Percentiles rank a stretch among this genome's conserved stretches.
Evolutionary conservation across 129 eudicot species (phyloP).

Genomic region (Chrysanthemum seticuspe): DNA sequence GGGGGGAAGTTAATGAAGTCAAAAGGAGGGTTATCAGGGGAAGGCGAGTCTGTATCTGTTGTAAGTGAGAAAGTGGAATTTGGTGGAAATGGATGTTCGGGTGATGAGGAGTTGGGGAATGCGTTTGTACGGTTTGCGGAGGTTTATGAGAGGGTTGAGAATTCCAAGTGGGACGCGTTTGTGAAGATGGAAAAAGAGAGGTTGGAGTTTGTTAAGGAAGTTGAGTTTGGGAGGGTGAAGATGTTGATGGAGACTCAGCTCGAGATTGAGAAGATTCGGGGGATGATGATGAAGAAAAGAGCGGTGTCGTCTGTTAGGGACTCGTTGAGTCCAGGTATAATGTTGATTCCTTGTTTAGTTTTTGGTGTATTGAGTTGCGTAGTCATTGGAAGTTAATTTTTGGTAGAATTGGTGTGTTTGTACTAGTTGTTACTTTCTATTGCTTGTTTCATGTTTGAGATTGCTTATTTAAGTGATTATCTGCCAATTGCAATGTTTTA

Average conservation of each 20-base stretch:
- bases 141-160: conserved; percentile 54
- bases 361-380: background rate
- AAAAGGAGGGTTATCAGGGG: conserved; percentile 6
- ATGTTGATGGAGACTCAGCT: conserved; percentile 53
- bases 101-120: conserved; percentile 37
- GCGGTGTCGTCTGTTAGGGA: conserved; percentile 2
- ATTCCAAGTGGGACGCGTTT: conserved; percentile 49
- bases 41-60: background rate
- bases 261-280: conserved; percentile 50
- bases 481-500: too few relatives aligned
- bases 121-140: conserved; percentile 50
- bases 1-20: conserved; percentile 18
- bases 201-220: conserved; percentile 51
- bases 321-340: conserved; percentile 27
- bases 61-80: conserved; percentile 33
- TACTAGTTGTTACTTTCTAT: too few relatives aligned
- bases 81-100: conserved; percentile 35
- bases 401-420: too few relatives aligned
- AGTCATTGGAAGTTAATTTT: background rate
- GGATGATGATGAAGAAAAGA: conserved; percentile 38
- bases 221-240: conserved; percentile 61
- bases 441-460: too few relatives aligned
- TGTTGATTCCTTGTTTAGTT: background rate
- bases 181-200: conserved; percentile 65
- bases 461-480: too few relatives aligned